Percentiles rank a stretch among this genome's conserved stretches.
Conservation (phyloP, 2,329 filamentous ascomycete genomes). For the Teratosphaeriaceae sp. region DNA sequence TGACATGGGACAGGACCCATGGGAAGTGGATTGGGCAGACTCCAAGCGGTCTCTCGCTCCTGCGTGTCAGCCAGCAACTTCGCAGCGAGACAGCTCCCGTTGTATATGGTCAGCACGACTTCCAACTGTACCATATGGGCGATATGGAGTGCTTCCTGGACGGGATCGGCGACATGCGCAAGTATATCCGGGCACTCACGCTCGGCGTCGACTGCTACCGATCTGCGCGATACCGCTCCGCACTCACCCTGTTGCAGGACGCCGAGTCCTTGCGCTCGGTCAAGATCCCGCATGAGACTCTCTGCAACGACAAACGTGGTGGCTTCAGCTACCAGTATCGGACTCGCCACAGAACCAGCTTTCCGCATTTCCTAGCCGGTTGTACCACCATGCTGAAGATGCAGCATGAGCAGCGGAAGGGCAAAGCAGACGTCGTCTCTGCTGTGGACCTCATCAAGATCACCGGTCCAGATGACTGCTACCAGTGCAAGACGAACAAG, state of each 20-base stretch:
- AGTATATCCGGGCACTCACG: constrained; percentile 2
- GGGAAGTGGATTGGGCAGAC: constrained; percentile 7
- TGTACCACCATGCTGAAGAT: too few species aligned
- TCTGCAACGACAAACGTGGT: background rate
- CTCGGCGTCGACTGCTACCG: background rate
- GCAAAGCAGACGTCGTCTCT: too few species aligned
- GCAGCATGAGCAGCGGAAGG: too few species aligned
- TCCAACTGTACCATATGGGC: constrained; percentile 2
- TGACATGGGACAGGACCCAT: constrained; percentile 3
- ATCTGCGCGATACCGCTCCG: background rate
- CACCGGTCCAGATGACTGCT: too few species aligned
- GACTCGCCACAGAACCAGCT: too few species aligned
- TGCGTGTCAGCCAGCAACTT: constrained; percentile 13
- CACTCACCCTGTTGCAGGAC: background rate
- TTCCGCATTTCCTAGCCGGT: too few species aligned
- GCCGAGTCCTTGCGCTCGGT: background rate
- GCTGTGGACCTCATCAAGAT: too few species aligned
- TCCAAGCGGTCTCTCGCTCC: constrained; percentile 6
- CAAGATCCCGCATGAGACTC: background rate
- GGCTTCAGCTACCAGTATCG: too few species aligned
- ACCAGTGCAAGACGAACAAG: background rate
- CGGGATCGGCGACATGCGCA: constrained; percentile 3
- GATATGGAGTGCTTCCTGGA: background rate
- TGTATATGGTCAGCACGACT: constrained; percentile 5
- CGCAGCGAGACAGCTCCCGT: constrained; percentile 11